phyloP scores from a whole-genome alignment of 768 basidiomycete species.

The Psilocybe tampanensis region DNA sequence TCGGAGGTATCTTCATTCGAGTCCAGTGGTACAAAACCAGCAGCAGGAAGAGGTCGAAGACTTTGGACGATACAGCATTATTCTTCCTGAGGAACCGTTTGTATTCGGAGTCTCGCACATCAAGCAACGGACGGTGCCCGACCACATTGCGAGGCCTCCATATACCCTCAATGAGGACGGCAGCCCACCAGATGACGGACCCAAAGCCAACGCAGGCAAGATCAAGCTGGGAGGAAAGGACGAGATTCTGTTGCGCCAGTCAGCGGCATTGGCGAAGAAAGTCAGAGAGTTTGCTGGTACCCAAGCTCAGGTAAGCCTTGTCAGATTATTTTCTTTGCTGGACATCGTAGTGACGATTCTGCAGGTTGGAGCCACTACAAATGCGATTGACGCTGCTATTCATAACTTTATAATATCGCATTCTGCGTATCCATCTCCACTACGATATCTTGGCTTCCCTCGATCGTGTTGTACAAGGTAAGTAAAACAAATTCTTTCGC shows the following conservation, averaged over 20 bases:
- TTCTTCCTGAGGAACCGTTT: conserved; percentile 67
- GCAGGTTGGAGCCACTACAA: conserved; percentile 75
- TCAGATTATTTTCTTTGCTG: not conserved
- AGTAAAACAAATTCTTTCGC: conserved; percentile 22
- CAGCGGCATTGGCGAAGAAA: conserved; percentile 56
- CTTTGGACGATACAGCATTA: conserved; percentile 59
- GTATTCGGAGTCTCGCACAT: conserved; percentile 68
- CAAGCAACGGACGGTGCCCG: conserved; percentile 55
- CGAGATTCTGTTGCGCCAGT: conserved; percentile 53
- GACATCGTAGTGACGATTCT: not conserved
- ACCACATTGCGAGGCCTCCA: conserved; percentile 51
- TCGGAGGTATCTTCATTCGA: not conserved
- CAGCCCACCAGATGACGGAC: conserved; percentile 9
- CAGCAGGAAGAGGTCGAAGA: conserved; percentile 26
- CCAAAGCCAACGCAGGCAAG: conserved; percentile 20
- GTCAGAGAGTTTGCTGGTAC: conserved; percentile 57
- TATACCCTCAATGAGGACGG: conserved; percentile 43
- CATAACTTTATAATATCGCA: conserved; percentile 70
- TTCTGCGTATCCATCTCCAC: conserved; percentile 85
- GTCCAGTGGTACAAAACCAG: not conserved
- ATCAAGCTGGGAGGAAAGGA: conserved; percentile 57
- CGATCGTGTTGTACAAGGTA: conserved; percentile 76
- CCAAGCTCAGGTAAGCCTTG: conserved; percentile 50
- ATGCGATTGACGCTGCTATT: conserved; percentile 68
- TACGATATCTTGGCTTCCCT: conserved; percentile 76